These are phyloP conservation scores for Saturnispora sanitii DNA, from an alignment of 805 yeast species.

Conservation along the genomic window DNA sequence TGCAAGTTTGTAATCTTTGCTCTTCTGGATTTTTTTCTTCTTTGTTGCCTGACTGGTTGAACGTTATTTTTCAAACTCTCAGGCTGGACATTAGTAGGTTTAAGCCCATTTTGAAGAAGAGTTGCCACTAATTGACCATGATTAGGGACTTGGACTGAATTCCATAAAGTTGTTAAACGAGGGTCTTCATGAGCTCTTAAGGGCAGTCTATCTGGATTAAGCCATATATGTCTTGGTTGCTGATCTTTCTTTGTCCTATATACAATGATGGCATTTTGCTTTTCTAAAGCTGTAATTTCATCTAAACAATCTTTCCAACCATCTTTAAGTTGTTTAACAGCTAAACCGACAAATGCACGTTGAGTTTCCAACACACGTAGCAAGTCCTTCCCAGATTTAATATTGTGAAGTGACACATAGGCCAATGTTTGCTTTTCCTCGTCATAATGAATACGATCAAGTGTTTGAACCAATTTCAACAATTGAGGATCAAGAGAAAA, in stretches of 20 bases:
- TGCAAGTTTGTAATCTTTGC: slow-evolving; percentile 95
- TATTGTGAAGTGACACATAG: slow-evolving; percentile 83
- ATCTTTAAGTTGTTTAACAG: slow-evolving; percentile 68
- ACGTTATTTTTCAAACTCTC: slow-evolving; percentile 66
- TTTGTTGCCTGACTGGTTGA: slow-evolving; percentile 47
- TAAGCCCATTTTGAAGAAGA: slow-evolving; percentile 74
- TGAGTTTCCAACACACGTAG: slow-evolving; percentile 66
- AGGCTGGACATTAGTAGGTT: slow-evolving; percentile 98
- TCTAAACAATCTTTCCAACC: slow-evolving; percentile 92
- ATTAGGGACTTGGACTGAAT: slow-evolving; percentile 65
- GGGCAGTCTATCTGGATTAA: slow-evolving; percentile 56
- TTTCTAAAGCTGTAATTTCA: slow-evolving; percentile 70
- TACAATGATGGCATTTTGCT: slow-evolving; percentile 67
- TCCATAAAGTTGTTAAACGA: slow-evolving; percentile 81
- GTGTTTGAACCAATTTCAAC: slow-evolving; percentile 59
- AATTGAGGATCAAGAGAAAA: slow-evolving; percentile 52
- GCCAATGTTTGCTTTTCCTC: slow-evolving; percentile 56
- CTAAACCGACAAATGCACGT: slow-evolving; percentile 76
- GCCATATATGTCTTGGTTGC: slow-evolving; percentile 89
- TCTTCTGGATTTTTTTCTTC: slow-evolving; percentile 84
- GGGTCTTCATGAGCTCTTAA: slow-evolving; percentile 36
- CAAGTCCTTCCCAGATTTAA: slow-evolving; percentile 70
- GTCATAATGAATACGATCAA: slow-evolving; percentile 69
- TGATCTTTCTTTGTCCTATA: slow-evolving; percentile 88
- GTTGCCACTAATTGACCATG: slow-evolving; percentile 71